Evolutionary conservation across 495 filamentous ascomycete species (phyloP), one percentile per base, ranked within the genome.

Genomic region (Talaromyces wortmannii): DNA sequence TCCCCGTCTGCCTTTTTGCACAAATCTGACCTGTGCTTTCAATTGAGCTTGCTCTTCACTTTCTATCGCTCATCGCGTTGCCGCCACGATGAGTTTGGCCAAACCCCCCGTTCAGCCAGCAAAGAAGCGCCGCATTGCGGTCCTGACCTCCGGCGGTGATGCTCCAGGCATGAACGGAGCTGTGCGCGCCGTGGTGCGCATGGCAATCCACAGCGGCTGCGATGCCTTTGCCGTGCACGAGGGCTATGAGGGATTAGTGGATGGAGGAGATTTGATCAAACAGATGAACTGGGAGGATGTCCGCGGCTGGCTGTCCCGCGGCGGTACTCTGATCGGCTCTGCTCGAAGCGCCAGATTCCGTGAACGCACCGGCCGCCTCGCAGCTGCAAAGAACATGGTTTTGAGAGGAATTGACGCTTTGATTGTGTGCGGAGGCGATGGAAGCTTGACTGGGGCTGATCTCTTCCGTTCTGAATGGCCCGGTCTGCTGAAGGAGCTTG

Each of bases 161-260:
- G 90, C 92, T 42, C 94, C 95, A 5, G 95, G 95, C 61, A 99
- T 99, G 95, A 97, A 96, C 68, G 91, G 87, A 45, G 90, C 88
- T 18, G 91, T 97, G 8, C 82, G 95, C 45, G 95, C 95, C 43
- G 92, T 97, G 36, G 90, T 99, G 56, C 86, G 95, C 46, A 97
- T 90, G 85, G 81, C 89, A 30, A 89, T 97, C 58, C 84, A 90
- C 65, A 78, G 85, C 59, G 88, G 85, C 48, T 97, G 94, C 70
- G 89, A 95, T 57, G 81, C 90, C 51, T 99, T 86, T 62, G 90
- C 85, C 62, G 80, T 99, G 61, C 92, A 88, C 69, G 95, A 99
- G 72, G 95, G 95, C 48, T 99, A 97, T 74, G 89, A 97, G 61
- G 95, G 95, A 30, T 79, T 99, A 46, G 95, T 99, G 13, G 80